These are phyloP conservation scores for Echria macrotheca DNA, from an alignment of 495 filamentous ascomycete genomes.

Conservation along the genomic window DNA sequence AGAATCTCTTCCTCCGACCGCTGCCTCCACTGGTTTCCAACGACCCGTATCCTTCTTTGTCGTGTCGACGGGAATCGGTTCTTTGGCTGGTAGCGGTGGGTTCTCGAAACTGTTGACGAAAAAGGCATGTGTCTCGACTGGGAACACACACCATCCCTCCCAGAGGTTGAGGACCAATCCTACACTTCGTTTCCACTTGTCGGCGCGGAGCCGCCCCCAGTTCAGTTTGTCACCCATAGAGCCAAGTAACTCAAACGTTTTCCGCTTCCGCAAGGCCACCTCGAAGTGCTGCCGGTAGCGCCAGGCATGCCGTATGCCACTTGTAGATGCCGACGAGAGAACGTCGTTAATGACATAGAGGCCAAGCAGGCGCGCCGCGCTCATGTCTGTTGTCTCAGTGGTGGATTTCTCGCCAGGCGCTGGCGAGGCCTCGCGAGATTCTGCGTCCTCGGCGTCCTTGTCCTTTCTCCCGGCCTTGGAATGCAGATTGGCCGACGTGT, in stretches of 20 bases:
- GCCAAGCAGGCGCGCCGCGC: slow-evolving; percentile 69
- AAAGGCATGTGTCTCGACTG: slow-evolving; percentile 63
- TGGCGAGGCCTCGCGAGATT: slow-evolving; percentile 31
- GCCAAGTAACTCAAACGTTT: slow-evolving; percentile 79
- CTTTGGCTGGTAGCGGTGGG: slow-evolving; percentile 55
- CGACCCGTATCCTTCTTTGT: slow-evolving; percentile 52
- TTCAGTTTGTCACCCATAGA: slow-evolving; percentile 65
- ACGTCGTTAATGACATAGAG: slow-evolving; percentile 88
- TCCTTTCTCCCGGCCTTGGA: slow-evolving; percentile 36
- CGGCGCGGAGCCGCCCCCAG: slow-evolving; percentile 79
- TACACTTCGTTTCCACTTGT: slow-evolving; percentile 88
- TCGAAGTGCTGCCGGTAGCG: slow-evolving; percentile 87
- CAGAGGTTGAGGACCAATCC: slow-evolving; percentile 68
- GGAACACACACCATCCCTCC: slow-evolving; percentile 89
- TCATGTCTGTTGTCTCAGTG: slow-evolving; percentile 52
- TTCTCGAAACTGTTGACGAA: slow-evolving; percentile 71
- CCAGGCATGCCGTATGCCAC: slow-evolving; percentile 83
- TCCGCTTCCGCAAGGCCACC: slow-evolving; percentile 57
- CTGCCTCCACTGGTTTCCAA: slow-evolving; percentile 67
- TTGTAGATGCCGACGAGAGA: slow-evolving; percentile 74
- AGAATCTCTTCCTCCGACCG: slow-evolving; percentile 36
- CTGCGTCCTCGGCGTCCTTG: slow-evolving; percentile 32
- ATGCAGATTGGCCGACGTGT: slow-evolving; percentile 48
- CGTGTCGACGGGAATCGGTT: slow-evolving; percentile 37
- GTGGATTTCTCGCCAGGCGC: slow-evolving; percentile 30